Base-by-base conservation (phyloP, 1,139 yeast species). In the Ogataea hybrid region DNA sequence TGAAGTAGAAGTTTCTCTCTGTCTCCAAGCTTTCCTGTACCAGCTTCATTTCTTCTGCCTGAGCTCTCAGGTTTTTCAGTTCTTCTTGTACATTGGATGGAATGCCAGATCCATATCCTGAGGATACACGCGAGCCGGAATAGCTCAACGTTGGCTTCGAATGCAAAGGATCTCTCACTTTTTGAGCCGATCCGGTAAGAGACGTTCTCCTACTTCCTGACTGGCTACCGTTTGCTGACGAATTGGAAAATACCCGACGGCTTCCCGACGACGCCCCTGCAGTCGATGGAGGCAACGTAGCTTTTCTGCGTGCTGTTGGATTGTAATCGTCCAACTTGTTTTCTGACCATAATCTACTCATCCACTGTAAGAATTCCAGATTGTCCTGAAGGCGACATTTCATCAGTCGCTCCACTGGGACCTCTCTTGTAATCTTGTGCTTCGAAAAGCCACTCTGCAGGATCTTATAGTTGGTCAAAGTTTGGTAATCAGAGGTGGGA, bases 381-480 rank as follows among this genome's bases (percentile, higher is more conserved):
- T 92, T 92, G 59, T 92, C 98, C 63, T 92, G 98, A 56, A 92
- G 77, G 53, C 88, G 75, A 66, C 97, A 92, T 64, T 87, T 88
- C 60, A 85, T 79, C 51, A 92, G 72, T 50, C 76, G 72, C 49
- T 88, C 96, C 30, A 89, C 94, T 35, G 89, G 90, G 31, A 94
- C 79, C 15, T 79, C 73, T 54, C 89, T n/a, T n/a, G n/a, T n/a
- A n/a, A n/a, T n/a, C n/a, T n/a, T n/a, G n/a, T n/a, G n/a, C n/a
- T n/a, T 77, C 28, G 78, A 74, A 59, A 92, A 88, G 15, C 81
- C 77, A 20, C 84, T 72, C 65, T 92, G 99, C 33, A 92, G 68
- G 3, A 94, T 72, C 65, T 92, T 92, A 76, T 81, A 88, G 62
- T 92, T 92, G 49, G 77, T 77, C 42, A 88, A 68, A 53, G 76